These are phyloP conservation scores for Puccinia polysora DNA, from an alignment of 1,284 basidiomycete species.

Conservation along the genomic window DNA sequence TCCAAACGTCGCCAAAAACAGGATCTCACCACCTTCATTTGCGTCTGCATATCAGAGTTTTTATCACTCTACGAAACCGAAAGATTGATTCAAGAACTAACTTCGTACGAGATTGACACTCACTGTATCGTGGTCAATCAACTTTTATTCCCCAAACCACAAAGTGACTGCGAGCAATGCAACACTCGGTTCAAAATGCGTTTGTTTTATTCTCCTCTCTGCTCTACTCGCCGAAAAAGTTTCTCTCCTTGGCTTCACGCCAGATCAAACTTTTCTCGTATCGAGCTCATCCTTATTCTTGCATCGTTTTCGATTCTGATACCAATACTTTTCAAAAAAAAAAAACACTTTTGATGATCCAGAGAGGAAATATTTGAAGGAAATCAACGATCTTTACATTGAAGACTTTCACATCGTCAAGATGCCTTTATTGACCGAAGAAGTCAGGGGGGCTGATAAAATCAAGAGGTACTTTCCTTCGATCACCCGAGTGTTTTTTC, in stretches of 20 bases:
- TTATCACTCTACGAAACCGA: slow-evolving; percentile 97
- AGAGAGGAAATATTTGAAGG: slow-evolving; percentile 84
- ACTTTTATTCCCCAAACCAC: slow-evolving; percentile 84
- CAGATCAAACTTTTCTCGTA: not conserved
- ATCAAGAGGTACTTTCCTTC: slow-evolving; percentile 82
- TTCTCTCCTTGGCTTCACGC: too few species aligned
- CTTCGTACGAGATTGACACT: slow-evolving; percentile 94
- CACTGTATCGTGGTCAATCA: slow-evolving; percentile 99
- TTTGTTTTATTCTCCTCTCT: not conserved
- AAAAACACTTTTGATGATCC: not conserved
- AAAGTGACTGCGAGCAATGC: slow-evolving; percentile 91
- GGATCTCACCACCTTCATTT: slow-evolving; percentile 64
- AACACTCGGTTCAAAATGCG: slow-evolving; percentile 88
- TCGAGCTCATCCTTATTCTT: not conserved
- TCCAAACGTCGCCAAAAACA: too few species aligned
- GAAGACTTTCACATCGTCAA: slow-evolving; percentile 94
- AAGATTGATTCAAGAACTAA: slow-evolving; percentile 90
- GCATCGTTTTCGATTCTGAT: not conserved
- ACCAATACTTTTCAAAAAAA: too few species aligned
- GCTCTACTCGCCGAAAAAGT: too few species aligned
- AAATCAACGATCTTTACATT: slow-evolving; percentile 91
- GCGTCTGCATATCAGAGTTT: slow-evolving; percentile 98
- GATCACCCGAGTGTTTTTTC: too few species aligned
- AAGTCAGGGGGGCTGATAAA: slow-evolving; percentile 90
- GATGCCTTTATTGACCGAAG: slow-evolving; percentile 89